phyloP scores from a whole-genome alignment of 2,329 filamentous ascomycete genomes.

The Fusarium marasasianum region DNA sequence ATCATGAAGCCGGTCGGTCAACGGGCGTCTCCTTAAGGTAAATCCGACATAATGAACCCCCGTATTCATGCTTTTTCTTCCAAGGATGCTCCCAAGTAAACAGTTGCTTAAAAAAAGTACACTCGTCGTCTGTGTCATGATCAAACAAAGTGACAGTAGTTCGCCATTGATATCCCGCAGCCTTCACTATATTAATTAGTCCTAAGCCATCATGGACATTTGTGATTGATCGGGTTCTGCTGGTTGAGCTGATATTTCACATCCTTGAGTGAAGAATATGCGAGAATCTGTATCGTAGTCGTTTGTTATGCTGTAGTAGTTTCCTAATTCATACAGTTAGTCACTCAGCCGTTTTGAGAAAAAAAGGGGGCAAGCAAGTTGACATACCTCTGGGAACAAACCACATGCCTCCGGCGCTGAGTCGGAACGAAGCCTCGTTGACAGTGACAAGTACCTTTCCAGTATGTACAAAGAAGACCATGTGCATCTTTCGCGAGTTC shows the following conservation, averaged over 20 bases:
- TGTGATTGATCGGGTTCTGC: constrained; percentile 38
- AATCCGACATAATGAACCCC: constrained; percentile 3
- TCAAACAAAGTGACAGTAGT: neutral
- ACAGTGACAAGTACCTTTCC: constrained; percentile 85
- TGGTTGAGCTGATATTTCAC: constrained; percentile 59
- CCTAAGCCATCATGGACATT: constrained; percentile 34
- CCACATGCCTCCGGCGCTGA: constrained; percentile 88
- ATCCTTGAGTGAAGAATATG: constrained; percentile 93
- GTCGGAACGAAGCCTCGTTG: constrained; percentile 79
- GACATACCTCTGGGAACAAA: constrained; percentile 91
- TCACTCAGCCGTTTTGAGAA: neutral
- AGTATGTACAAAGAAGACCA: constrained; percentile 91
- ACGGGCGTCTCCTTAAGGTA: constrained; percentile 5
- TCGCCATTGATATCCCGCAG: neutral
- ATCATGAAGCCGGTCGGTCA: constrained; percentile 34
- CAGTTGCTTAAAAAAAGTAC: constrained; percentile 2
- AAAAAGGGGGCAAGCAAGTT: neutral
- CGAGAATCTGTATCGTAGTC: constrained; percentile 75
- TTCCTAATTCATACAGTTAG: constrained; percentile 66
- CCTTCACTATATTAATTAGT: neutral
- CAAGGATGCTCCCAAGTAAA: neutral
- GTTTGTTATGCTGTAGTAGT: constrained; percentile 92
- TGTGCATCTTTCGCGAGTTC: constrained; percentile 95
- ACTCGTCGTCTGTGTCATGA: neutral
- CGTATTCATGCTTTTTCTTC: neutral